Percentiles rank a stretch among this genome's conserved stretches.
phyloP scores from a whole-genome alignment of 345 rosid species.

The Rhizophora mangle region DNA sequence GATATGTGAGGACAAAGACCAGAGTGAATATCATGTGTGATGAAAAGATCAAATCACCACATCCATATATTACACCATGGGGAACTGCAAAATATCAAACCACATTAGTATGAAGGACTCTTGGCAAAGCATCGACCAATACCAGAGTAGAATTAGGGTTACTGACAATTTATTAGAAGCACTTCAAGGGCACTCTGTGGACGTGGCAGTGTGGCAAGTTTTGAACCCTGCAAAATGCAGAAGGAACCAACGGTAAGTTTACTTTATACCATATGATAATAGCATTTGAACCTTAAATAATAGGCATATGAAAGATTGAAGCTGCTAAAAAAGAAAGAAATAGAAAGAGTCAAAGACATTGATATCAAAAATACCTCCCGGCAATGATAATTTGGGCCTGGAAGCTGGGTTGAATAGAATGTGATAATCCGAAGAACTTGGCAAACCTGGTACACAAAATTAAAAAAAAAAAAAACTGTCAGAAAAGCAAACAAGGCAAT shows the following conservation, averaged over 20 bases:
- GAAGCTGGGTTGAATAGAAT: constrained; percentile 96
- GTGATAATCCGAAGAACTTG: constrained; percentile 84
- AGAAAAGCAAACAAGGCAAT: constrained; percentile 4
- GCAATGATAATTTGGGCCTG: constrained; percentile 97
- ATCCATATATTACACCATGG: constrained; percentile 80
- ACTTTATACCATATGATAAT: no score
- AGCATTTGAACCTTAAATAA: no score
- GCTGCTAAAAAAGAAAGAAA: no score
- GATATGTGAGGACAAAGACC: constrained; percentile 87
- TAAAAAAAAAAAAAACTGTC: constrained; percentile 2
- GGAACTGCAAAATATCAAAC: constrained; percentile 69
- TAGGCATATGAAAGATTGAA: no score
- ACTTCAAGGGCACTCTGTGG: constrained; percentile 68
- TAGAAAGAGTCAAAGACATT: no score
- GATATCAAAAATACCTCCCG: constrained; percentile 58
- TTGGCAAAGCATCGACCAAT: constrained; percentile 15
- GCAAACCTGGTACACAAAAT: constrained; percentile 54
- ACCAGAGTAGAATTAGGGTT: constrained; percentile 8
- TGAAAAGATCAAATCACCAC: constrained; percentile 98
- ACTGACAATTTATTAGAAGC: constrained; percentile 71
- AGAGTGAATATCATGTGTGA: constrained; percentile 98
- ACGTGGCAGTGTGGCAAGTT: constrained; percentile 76
- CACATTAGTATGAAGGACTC: constrained; percentile 23
- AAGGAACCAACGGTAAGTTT: constrained; percentile 2
- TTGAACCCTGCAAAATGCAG: constrained; percentile 62